Evolutionary conservation across 495 filamentous ascomycete species (phyloP), one percentile per base, ranked within the genome.

Genomic region (Lichenothelia convexa): DNA sequence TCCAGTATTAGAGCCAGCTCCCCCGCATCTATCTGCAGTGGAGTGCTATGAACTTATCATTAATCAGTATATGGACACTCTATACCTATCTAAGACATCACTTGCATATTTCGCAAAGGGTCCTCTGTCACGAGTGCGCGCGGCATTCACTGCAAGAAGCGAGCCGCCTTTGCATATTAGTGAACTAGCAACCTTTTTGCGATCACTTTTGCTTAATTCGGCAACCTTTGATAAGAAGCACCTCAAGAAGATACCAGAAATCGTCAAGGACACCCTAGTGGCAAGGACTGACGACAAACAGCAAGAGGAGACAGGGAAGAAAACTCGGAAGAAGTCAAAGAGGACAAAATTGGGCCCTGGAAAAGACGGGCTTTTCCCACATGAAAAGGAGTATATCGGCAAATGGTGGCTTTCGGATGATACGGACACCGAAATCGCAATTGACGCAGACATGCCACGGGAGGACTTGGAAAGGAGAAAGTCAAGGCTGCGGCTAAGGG

Each of bases 91-190:
- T 5, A 89, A 85, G 74, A 78, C 83, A 17, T 89, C 89, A 9
- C 59, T 95, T 46, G 91, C 87, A 44, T 97, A 93, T 53, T 97
- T 95, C 62, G 80, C 87, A 15, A 97, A 97, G 62, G 89, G 89
- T 1, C 84, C 89, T 3, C 63, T 95, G 16, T 80, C 91, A n/a
- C 70, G 84, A 47, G 83, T 81, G 16, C 69, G 89, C 36, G 76
- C 75, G 32, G 71, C 73, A 22, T 83, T 92, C 42, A 70, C 78
- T 45, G 55, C 69, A 18, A 61, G 12, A 3, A 11, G 70, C 18
- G 63, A 68, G 12, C 63, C 60, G 51, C 49, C 61, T 44, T 18
- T 46, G 45, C 32, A 34, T 11, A 35, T 51, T 11, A 30, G 34
- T 2, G 67, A 80, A 32, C 57, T 92, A 3, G 56, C 76, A 32